Conservation (phyloP, 2,329 filamentous ascomycete genomes). For the Lasiodiplodia sp. region DNA sequence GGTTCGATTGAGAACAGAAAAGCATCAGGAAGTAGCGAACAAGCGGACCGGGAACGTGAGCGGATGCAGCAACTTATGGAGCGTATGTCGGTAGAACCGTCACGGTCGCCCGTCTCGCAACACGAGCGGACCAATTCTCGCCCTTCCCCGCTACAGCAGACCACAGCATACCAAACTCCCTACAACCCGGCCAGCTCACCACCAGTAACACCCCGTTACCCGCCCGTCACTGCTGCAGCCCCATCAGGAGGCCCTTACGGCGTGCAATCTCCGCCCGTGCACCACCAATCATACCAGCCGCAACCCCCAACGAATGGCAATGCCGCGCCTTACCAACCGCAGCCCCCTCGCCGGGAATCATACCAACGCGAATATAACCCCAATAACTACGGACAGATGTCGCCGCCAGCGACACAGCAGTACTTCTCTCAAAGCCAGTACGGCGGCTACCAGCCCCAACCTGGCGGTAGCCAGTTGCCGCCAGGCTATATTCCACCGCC, state of each 20-base stretch:
- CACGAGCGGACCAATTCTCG: constrained; percentile 28
- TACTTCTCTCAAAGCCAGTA: constrained; percentile 57
- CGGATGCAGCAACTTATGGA: constrained; percentile 91
- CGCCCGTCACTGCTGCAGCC: constrained; percentile 39
- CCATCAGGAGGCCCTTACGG: constrained; percentile 35
- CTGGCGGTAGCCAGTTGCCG: constrained; percentile 66
- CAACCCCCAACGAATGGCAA: constrained; percentile 32
- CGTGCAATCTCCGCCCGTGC: constrained; percentile 34
- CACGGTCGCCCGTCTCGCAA: constrained; percentile 32
- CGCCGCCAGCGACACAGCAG: constrained; percentile 65
- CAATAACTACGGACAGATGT: constrained; percentile 54
- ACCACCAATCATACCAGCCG: constrained; percentile 27
- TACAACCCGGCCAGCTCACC: constrained; percentile 60
- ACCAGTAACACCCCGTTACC: constrained; percentile 56
- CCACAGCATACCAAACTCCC: constrained; percentile 53
- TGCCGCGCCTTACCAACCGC: constrained; percentile 29
- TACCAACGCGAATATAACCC: constrained; percentile 55
- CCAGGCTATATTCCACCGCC: constrained; percentile 72
- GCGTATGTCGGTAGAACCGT: constrained; percentile 82
- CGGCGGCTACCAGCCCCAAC: constrained; percentile 47
- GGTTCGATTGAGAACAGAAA: constrained; percentile 85
- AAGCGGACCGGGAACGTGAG: constrained; percentile 84
- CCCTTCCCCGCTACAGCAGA: constrained; percentile 52
- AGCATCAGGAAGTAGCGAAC: constrained; percentile 62
- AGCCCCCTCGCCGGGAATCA: constrained; percentile 43